Evolutionary conservation across 306 rosid species (phyloP), one percentile per base, ranked within the genome.

Genomic region (Vicia sativa): DNA sequence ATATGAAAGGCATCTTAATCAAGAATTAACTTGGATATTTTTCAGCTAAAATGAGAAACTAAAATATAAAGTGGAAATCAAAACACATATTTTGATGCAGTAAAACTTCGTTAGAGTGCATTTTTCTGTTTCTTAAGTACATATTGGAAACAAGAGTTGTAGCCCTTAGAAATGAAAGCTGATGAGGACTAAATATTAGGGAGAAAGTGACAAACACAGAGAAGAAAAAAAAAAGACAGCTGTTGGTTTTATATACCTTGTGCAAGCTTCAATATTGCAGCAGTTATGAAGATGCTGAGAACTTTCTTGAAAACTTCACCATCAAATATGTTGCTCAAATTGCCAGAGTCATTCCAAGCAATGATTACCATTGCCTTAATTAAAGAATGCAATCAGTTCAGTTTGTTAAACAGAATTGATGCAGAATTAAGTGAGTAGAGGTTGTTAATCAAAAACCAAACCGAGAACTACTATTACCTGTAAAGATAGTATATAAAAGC

Each of bases 261-360:
- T 70, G 79, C 89, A 67, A 93, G 96, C 86, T 93, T 90, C 88
- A 93, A 79, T 70, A 93, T 69, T 61, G 98, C 96, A 57, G 98
- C 98, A 77, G 98, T 90, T 68, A 90, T 90, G 74, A 93, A 93
- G 86, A 93, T 72, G 75, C 97, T 93, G 75, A 90, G 80, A 48
- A 93, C 97, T 82, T 86, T 83, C 84, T 85, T 93, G 87, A 93
- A 90, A 77, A 90, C 90, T 37, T 83, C 85, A 35, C 79, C 88
- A 42, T 85, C 85, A 61, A 90, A 86, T 73, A 88, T 18, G 19
- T 91, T 59, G 74, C 84, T 83, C 75, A 93, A 78, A 1, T 79
- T 2, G 28, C 96, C 98, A 2, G 91, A 75, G 35, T 87, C 91
- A 65, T 86, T 80, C 89, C 97, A 93, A 80, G 95, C 97, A 46